These are phyloP conservation scores for Tranzscheliella williamsii DNA, from an alignment of 1,284 basidiomycete genomes.

Conservation along the genomic window DNA sequence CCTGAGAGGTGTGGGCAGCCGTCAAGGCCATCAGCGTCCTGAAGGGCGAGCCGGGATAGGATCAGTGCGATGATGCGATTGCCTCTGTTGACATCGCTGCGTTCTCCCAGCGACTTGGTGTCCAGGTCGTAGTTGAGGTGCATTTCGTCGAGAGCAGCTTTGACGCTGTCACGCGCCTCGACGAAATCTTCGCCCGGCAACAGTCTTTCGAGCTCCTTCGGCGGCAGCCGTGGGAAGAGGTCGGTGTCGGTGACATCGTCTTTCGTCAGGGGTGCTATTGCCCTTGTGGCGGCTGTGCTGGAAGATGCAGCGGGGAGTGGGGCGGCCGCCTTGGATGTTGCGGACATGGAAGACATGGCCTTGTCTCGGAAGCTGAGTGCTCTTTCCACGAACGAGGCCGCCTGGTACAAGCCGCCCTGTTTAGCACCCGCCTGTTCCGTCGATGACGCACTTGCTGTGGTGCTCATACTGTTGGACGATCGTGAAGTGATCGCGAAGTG, in stretches of 20 bases:
- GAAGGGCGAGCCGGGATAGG: slow-evolving; percentile 19
- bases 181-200: slow-evolving; percentile 19
- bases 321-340: neutral
- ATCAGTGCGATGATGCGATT: slow-evolving; percentile 35
- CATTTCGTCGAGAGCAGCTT: slow-evolving; percentile 46
- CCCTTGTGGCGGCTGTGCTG: too few relatives aligned
- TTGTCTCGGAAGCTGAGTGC: slow-evolving; percentile 31
- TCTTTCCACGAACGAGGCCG: slow-evolving; percentile 32
- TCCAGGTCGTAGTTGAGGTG: slow-evolving; percentile 50
- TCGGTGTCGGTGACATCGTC: slow-evolving; percentile 13
- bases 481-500: too few relatives aligned
- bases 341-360: neutral
- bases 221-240: slow-evolving; percentile 19
- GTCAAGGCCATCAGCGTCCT: slow-evolving; percentile 3
- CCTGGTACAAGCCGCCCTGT: slow-evolving; percentile 29
- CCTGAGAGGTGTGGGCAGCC: slow-evolving; percentile 30
- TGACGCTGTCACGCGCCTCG: slow-evolving; percentile 11
- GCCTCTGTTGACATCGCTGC: slow-evolving; percentile 33
- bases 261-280: slow-evolving; percentile 7
- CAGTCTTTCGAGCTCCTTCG: slow-evolving; percentile 18
- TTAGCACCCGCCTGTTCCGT: too few relatives aligned
- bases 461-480: too few relatives aligned
- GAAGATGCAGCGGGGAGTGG: neutral
- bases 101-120: slow-evolving; percentile 38
- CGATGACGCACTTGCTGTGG: too few relatives aligned